Conservation (phyloP, 306 rosid genomes). For the Gynostemma pentaphyllum region DNA sequence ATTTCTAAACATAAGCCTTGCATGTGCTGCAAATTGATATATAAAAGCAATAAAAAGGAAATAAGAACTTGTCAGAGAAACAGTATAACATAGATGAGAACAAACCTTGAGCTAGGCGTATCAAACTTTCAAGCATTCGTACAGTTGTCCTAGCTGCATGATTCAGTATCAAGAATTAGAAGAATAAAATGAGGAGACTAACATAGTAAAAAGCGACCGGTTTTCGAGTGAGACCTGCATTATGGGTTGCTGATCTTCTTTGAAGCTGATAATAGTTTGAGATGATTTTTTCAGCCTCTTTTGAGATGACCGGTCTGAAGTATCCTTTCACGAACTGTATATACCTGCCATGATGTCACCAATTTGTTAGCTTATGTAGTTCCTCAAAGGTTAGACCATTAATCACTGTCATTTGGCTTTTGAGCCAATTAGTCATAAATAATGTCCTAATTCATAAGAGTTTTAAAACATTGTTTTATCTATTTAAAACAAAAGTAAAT, state of each 20-base stretch:
- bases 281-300: slow-evolving; percentile 77
- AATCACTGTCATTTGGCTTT: neutral
- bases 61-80: neutral
- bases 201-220: neutral
- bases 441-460: neutral
- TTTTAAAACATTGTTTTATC: neutral
- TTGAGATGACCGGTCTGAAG: slow-evolving; percentile 68
- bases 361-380: neutral
- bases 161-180: slow-evolving; percentile 14
- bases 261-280: slow-evolving; percentile 94
- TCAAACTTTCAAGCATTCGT: slow-evolving; percentile 96
- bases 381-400: neutral
- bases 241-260: slow-evolving; percentile 73
- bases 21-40: slow-evolving; percentile 51
- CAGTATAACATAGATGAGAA: neutral
- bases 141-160: slow-evolving; percentile 90
- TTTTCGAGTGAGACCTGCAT: slow-evolving; percentile 57
- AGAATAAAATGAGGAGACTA: slow-evolving; percentile 7
- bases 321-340: slow-evolving; percentile 63
- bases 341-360: slow-evolving; percentile 42
- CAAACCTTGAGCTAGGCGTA: slow-evolving; percentile 93
- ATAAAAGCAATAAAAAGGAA: neutral
- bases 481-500: neutral
- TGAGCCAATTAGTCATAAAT: neutral
- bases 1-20: slow-evolving; percentile 91